Evolutionary conservation across 306 rosid species (phyloP).

Genomic region (Castanopsis chinensis): DNA sequence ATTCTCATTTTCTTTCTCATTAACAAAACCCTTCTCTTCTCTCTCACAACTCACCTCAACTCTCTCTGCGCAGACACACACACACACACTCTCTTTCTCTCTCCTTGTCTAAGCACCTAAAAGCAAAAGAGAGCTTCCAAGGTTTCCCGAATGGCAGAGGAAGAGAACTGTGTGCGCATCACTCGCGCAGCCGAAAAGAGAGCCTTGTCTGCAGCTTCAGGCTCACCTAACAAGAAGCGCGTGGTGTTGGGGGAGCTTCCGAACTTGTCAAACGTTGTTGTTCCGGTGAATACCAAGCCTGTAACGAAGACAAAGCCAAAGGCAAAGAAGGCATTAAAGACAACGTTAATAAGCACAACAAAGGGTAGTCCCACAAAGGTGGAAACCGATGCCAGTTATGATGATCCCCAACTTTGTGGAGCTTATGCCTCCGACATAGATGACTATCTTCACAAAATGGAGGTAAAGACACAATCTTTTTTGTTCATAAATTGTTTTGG

Average conservation of each 20-base stretch:
- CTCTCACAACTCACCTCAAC: constrained; percentile 3
- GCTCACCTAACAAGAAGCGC: constrained; percentile 44
- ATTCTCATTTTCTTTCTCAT: too few species aligned
- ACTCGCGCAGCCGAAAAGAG: constrained; percentile 64
- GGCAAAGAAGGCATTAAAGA: background rate
- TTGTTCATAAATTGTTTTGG: too few species aligned
- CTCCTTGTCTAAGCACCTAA: background rate
- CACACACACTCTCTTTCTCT: background rate
- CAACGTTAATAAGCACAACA: background rate
- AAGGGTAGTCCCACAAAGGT: background rate
- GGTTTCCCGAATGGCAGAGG: constrained; percentile 18
- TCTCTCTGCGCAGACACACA: background rate
- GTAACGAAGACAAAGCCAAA: constrained; percentile 12
- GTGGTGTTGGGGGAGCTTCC: constrained; percentile 66
- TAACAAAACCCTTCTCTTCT: background rate
- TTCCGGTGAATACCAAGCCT: constrained; percentile 6
- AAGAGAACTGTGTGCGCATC: constrained; percentile 18
- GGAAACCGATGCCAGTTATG: constrained; percentile 2
- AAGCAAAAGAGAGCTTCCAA: background rate
- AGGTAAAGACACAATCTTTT: constrained; percentile 38
- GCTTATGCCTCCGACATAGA: constrained; percentile 70
- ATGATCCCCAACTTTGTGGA: constrained; percentile 57
- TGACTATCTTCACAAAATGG: constrained; percentile 60
- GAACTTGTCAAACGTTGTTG: constrained; percentile 26
- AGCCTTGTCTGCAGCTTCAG: constrained; percentile 43